Percentiles rank a stretch among this genome's conserved stretches.
These are phyloP conservation scores for Conticribra weissflogii DNA, from an alignment of 108 stramenopile genomes.

Conservation along the genomic window DNA sequence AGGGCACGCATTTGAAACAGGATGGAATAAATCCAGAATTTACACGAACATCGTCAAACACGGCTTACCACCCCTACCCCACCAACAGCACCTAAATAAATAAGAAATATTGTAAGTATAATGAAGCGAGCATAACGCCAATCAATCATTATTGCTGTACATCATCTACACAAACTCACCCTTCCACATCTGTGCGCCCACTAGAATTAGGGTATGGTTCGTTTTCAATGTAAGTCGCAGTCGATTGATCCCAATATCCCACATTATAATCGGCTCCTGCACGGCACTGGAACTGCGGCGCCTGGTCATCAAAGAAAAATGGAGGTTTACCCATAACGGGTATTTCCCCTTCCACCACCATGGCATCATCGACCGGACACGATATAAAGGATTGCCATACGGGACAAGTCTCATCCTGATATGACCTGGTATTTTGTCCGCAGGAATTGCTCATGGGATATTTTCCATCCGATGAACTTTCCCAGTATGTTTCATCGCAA, in stretches of 20 bases:
- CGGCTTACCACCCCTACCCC: constrained; percentile 34
- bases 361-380: constrained; percentile 14
- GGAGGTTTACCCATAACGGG: constrained; percentile 17
- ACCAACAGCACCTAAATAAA: constrained; percentile 41
- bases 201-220: constrained; percentile 4
- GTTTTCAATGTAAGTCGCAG: background rate
- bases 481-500: constrained; percentile 30
- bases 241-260: constrained; percentile 29
- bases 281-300: constrained; percentile 28
- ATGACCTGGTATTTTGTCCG: constrained; percentile 31
- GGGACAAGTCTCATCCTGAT: constrained; percentile 20
- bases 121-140: too few species aligned
- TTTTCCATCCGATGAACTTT: too few species aligned
- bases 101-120: too few species aligned
- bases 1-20: too few species aligned
- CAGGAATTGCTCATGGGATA: constrained; percentile 31
- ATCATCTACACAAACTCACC: background rate
- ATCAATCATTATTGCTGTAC: too few species aligned
- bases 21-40: background rate
- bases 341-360: constrained; percentile 16
- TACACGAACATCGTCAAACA: background rate
- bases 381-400: constrained; percentile 30
- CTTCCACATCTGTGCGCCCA: constrained; percentile 21
- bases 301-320: constrained; percentile 5
- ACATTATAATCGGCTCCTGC: constrained; percentile 9